Conservation (phyloP, 2,329 filamentous ascomycete species). For the Aspergillus tubingensis region DNA sequence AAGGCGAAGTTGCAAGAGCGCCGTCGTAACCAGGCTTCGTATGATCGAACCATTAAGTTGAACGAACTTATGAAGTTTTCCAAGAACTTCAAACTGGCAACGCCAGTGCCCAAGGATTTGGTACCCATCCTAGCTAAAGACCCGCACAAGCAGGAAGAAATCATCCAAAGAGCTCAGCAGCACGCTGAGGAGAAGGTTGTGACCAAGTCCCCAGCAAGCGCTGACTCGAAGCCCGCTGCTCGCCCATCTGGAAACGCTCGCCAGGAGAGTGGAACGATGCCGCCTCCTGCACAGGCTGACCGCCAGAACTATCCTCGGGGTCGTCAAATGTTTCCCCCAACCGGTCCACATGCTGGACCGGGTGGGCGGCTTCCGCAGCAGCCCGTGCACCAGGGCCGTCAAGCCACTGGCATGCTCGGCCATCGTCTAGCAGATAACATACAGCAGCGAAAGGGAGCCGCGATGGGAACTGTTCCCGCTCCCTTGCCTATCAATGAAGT, state of each 20-base stretch:
- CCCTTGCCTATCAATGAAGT: conserved; percentile 64
- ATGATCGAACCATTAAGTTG: conserved; percentile 88
- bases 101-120: conserved; percentile 85
- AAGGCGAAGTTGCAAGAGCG: conserved; percentile 62
- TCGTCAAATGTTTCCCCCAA: conserved; percentile 50
- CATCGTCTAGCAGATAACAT: conserved; percentile 55
- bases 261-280: conserved; percentile 42
- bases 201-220: conserved; percentile 49
- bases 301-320: conserved; percentile 51
- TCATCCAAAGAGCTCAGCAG: conserved; percentile 81
- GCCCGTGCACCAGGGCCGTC: conserved; percentile 43
- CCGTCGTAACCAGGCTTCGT: conserved; percentile 56
- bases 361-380: conserved; percentile 47
- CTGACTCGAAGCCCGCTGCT: conserved; percentile 56
- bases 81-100: conserved; percentile 88
- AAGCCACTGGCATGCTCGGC: conserved; percentile 50
- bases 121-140: conserved; percentile 97
- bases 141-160: conserved; percentile 88
- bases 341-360: conserved; percentile 48
- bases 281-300: conserved; percentile 45
- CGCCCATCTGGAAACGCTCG: conserved; percentile 50
- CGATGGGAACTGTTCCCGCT: conserved; percentile 49
- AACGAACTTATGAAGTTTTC: conserved; percentile 96
- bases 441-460: conserved; percentile 52
- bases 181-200: conserved; percentile 64